phyloP scores from a whole-genome alignment of 169 alveolate genomes.

The Plasmodium fragile region DNA sequence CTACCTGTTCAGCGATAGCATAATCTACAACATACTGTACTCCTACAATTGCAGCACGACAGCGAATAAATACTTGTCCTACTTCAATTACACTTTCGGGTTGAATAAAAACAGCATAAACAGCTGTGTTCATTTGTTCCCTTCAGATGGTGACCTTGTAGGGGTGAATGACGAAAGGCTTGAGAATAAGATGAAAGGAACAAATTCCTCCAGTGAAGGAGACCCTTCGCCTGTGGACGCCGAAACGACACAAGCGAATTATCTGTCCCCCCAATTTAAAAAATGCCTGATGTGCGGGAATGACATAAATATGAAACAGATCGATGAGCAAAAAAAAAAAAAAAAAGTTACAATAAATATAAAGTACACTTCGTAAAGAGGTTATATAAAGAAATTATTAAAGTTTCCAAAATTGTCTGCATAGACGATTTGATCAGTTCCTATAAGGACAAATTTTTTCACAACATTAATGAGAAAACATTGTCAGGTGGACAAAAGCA shows the following conservation, averaged over 20 bases:
- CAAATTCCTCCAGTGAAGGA: not conserved
- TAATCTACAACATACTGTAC: constrained; percentile 53
- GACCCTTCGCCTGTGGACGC: not conserved
- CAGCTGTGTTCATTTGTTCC: constrained; percentile 45
- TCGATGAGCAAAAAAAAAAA: constrained; percentile 47
- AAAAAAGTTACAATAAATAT: constrained; percentile 39
- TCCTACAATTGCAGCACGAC: constrained; percentile 38
- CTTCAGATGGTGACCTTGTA: constrained; percentile 13
- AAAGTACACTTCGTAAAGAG: constrained; percentile 55
- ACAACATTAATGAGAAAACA: constrained; percentile 44
- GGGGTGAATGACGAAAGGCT: not conserved
- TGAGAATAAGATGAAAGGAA: not conserved
- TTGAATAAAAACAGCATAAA: constrained; percentile 35
- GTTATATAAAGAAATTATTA: constrained; percentile 64
- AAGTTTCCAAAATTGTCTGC: constrained; percentile 49
- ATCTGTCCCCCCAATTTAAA: not conserved
- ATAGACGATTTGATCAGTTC: constrained; percentile 40
- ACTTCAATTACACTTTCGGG: constrained; percentile 27
- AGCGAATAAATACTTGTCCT: constrained; percentile 17
- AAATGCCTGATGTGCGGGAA: constrained; percentile 58
- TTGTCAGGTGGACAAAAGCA: constrained; percentile 91
- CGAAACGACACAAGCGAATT: not conserved
- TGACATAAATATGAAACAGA: not conserved
- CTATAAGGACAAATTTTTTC: constrained; percentile 53
- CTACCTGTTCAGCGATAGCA: constrained; percentile 36